Evolutionary conservation across 805 yeast genomes (phyloP).

Genomic region (Kodamaea kaohsiungensis): DNA sequence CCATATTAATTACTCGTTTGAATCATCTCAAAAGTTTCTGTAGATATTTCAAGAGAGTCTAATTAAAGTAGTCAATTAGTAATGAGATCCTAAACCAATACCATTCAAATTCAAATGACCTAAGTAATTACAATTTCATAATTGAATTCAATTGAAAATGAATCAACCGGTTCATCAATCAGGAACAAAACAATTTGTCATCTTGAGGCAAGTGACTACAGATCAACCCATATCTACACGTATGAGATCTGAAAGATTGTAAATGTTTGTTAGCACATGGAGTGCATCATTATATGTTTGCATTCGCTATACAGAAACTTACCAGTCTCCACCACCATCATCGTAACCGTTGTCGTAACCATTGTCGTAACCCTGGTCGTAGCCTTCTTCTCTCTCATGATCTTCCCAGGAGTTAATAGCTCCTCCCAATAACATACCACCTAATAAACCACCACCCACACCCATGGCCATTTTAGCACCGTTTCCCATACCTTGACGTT

Average conservation of each 20-base stretch:
- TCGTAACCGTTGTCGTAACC: conserved; percentile 31
- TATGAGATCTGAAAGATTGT: background rate
- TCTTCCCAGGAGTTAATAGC: conserved; percentile 36
- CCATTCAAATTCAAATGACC: too few species aligned
- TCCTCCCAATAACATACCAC: conserved; percentile 55
- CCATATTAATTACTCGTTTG: too few species aligned
- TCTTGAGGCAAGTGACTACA: too few species aligned
- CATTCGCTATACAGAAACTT: background rate
- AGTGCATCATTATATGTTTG: background rate
- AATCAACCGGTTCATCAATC: too few species aligned
- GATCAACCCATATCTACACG: too few species aligned
- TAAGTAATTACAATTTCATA: too few species aligned
- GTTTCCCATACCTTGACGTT: conserved; percentile 26
- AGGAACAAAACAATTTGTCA: too few species aligned
- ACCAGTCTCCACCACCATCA: conserved; percentile 16
- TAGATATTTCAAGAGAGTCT: too few species aligned
- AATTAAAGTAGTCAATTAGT: too few species aligned
- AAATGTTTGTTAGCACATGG: background rate
- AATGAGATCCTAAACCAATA: too few species aligned
- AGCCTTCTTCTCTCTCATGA: conserved; percentile 27
- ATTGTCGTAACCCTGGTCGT: conserved; percentile 37
- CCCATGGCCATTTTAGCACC: conserved; percentile 53
- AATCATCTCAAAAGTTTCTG: too few species aligned
- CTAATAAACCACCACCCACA: conserved; percentile 56
- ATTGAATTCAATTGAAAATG: too few species aligned